Evolutionary conservation across 805 yeast species (phyloP), one percentile per base, ranked within the genome.

Genomic region (Wickerhamiella allomyrinae): DNA sequence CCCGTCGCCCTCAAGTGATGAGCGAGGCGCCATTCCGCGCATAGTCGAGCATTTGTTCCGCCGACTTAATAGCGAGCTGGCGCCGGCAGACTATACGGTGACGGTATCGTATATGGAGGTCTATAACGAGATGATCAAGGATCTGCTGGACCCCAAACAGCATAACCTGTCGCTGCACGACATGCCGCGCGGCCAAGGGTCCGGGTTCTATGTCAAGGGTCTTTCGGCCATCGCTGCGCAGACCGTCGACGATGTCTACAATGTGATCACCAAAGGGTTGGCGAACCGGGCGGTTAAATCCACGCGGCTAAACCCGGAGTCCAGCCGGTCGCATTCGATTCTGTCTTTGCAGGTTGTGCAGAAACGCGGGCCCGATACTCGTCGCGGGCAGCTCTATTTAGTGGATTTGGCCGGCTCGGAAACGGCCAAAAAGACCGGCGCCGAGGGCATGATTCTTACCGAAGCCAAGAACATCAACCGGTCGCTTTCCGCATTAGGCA

Each of bases 331-430:
- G 0, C 95, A 85, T 57, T 76, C 89, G 0, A 79, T 86, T 23
- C 74, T 84, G 47, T 79, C 78, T 42, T 66, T 87, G 4, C 71
- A 71, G 40, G 62, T 86, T 6, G 89, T 81, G 53, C 73, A 72
- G 53, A 68, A 71, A 50, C 46, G 66, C 15, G 60, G 60, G 3
- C 66, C 70, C n/a, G 82, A 80, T 11, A 65, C 72, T 17, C 79
- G 74, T 55, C 65, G 69, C 29, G 78, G 86, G 5, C 75, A 73
- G 45, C 65, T 85, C 46, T 79, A 77, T 51, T 59, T 85, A 29
- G 89, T 84, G 10, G 95, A 85, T 60, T 66, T 85, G 48, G 94
- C 94, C 0, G 94, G 95, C 5, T 77, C 89, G 19, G 95, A 87
- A 58, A 81, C 77, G 57, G 74, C 78, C 29, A 75, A 76, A 44